These are phyloP conservation scores for Pelagophyceae sp. DNA, from an alignment of 352 stramenopile genomes.

Conservation along the genomic window DNA sequence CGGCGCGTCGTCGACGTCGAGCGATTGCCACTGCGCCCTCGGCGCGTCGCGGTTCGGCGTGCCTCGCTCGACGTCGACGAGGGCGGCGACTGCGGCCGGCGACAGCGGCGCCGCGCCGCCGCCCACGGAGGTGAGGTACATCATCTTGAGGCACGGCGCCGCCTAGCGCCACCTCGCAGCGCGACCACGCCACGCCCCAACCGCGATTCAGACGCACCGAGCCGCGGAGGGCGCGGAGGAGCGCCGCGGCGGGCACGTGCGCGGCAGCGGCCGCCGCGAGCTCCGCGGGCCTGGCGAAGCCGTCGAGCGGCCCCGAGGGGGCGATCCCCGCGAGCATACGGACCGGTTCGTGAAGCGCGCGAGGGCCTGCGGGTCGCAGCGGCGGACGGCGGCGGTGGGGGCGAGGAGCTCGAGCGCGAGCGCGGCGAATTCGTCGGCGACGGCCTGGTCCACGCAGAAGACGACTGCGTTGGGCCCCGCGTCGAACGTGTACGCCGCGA, in stretches of 20 bases:
- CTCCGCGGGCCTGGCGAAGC: too few relatives aligned
- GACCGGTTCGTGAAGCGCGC: background rate
- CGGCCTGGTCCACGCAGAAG: constrained; percentile 56
- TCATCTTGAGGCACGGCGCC: background rate
- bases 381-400: background rate
- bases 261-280: background rate
- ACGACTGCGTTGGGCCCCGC: constrained; percentile 35
- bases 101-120: background rate
- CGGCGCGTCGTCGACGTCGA: background rate
- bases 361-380: background rate
- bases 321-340: background rate
- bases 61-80: background rate
- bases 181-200: too few relatives aligned
- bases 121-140: background rate
- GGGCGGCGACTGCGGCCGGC: background rate
- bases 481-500: constrained; percentile 92
- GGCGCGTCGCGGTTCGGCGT: background rate
- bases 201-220: too few relatives aligned
- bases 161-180: too few relatives aligned
- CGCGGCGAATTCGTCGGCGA: background rate
- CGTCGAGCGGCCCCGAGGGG: background rate
- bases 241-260: background rate
- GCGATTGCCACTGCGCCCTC: background rate
- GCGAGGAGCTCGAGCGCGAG: background rate
- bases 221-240: background rate